Evolutionary conservation across 1,284 basidiomycete genomes (phyloP), one percentile per base, ranked within the genome.

Genomic region (Sanghuangporus weigelae): DNA sequence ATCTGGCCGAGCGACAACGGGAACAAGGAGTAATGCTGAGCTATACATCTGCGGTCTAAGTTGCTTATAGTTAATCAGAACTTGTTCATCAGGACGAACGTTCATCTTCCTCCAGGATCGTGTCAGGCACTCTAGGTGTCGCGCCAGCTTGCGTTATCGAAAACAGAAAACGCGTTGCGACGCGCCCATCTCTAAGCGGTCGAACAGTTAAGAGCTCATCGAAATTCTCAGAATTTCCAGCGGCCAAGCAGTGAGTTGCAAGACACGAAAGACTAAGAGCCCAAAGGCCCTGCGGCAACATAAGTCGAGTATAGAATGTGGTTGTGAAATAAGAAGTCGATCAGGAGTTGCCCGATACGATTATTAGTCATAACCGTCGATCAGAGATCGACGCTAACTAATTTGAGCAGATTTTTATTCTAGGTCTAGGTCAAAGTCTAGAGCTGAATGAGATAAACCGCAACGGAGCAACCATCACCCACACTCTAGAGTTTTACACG

Each of bases 1-100:
- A 97, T 89, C 72, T 97, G 91, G 2, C 95, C 88, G 16, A 98
- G 79, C 0, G 89, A 80, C 7, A 96, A 84, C 0, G 96, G 95
- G 59, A 97, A 92, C 10, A 97, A 74, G 1, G 84, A 84, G 70
- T 94, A 93, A 71, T 95, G 92, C 71, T 92, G 91, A 58, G 85
- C 89, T 87, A 65, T 8, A 21, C 36, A 19, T 7, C 40, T 42
- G 3, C 6, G 12, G 6, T 11, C 11, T 42, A 5, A 42, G 40
- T 42, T 42, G n/a, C n/a, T n/a, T 42, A 11, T 42, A 31, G 26
- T 42, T 3, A 42, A 2, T 42, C 4, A 42, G 40, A 4, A 31
- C 3, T 31, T 31, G 23, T 31, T 31, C 5, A 31, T 31, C 26
- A 31, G 38, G 61, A 49, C 80, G 53, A 65, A 86, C 86, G 80